These are phyloP conservation scores for Serendipita sp. DNA, from an alignment of 1,284 basidiomycete genomes.

Conservation along the genomic window DNA sequence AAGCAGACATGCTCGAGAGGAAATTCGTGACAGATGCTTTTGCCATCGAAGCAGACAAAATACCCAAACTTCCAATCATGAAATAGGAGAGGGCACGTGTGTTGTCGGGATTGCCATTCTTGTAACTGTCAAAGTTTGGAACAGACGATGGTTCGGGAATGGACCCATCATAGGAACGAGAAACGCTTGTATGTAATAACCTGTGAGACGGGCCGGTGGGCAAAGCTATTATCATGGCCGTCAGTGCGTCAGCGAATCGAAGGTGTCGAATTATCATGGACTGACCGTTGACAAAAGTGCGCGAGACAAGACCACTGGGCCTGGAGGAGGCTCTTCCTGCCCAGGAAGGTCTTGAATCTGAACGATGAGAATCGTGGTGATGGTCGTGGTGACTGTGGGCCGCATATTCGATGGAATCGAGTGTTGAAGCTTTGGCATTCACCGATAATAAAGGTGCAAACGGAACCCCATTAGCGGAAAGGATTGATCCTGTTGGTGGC, in stretches of 20 bases:
- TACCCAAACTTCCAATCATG: constrained; percentile 92
- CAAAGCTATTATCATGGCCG: constrained; percentile 25
- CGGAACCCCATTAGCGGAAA: constrained; percentile 56
- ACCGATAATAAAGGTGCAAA: constrained; percentile 55
- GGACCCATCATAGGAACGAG: constrained; percentile 20
- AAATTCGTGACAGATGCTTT: constrained; percentile 93
- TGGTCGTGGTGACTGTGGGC: constrained; percentile 48
- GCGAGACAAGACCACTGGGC: constrained; percentile 43
- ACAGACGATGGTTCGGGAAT: constrained; percentile 39
- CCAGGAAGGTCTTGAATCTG: constrained; percentile 55
- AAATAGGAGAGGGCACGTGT: constrained; percentile 91
- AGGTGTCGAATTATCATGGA: constrained; percentile 11
- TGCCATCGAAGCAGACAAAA: constrained; percentile 86
- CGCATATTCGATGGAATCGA: constrained; percentile 16
- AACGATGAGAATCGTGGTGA: constrained; percentile 37
- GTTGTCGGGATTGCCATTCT: constrained; percentile 47
- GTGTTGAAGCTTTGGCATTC: constrained; percentile 42
- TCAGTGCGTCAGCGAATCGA: neutral
- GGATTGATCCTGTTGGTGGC: constrained; percentile 63
- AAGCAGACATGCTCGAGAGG: constrained; percentile 90
- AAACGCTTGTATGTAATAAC: constrained; percentile 59
- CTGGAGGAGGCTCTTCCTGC: constrained; percentile 40
- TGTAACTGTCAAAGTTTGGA: constrained; percentile 81
- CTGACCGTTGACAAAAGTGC: constrained; percentile 59
- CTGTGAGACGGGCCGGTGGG: constrained; percentile 44